phyloP scores from a whole-genome alignment of 108 stramenopile species.

The Skeletonema marinoi region DNA sequence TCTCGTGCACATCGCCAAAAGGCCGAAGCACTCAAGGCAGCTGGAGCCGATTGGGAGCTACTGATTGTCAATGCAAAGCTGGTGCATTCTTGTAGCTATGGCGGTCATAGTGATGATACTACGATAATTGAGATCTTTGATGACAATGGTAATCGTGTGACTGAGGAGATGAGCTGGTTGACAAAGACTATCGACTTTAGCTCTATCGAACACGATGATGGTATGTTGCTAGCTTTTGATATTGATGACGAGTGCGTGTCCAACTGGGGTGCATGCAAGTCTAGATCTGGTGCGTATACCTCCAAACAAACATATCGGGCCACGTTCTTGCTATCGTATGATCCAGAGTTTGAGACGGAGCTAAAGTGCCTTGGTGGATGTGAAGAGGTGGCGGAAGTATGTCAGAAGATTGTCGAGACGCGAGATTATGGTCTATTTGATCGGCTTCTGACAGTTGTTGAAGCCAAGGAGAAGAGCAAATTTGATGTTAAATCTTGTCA shows the following conservation, averaged over 20 bases:
- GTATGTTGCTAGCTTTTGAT: slow-evolving; percentile 4
- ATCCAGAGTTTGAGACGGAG: slow-evolving; percentile 1
- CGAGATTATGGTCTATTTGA: slow-evolving; percentile 1
- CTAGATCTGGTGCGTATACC: background rate
- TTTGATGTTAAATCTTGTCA: background rate
- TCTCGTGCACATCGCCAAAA: background rate
- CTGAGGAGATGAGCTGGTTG: slow-evolving; percentile 2
- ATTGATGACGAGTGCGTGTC: background rate
- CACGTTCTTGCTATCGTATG: background rate
- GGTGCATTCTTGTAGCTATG: background rate
- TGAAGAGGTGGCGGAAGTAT: background rate
- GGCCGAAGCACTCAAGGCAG: slow-evolving; percentile 8
- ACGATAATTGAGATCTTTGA: slow-evolving; percentile 4
- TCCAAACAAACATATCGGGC: background rate
- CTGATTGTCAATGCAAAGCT: slow-evolving; percentile 4
- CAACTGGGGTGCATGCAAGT: background rate
- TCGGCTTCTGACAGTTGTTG: background rate
- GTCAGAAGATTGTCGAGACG: slow-evolving; percentile 1
- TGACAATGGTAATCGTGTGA: background rate
- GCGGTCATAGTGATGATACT: no score
- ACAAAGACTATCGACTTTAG: background rate
- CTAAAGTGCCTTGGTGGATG: slow-evolving; percentile 1
- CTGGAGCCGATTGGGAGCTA: slow-evolving; percentile 6
- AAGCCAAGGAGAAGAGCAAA: background rate
- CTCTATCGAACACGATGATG: background rate